Evolutionary conservation across 208 protist genomes (phyloP), one percentile per base, ranked within the genome.

Genomic region (Wallacemonas collosoma): DNA sequence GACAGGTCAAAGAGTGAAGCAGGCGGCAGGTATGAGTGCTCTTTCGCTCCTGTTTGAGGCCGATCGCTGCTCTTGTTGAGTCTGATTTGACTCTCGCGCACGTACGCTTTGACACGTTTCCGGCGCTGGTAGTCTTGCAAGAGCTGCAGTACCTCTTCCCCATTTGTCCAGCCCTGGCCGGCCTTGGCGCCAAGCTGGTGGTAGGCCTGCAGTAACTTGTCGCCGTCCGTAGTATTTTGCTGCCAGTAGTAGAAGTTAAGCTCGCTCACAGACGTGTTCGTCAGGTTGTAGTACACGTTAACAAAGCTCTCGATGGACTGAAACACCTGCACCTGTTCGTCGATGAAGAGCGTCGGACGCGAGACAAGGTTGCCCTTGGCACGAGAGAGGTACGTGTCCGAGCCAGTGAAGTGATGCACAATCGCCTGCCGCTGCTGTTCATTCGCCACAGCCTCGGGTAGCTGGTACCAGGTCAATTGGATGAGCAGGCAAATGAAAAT

Each of bases 291-390:
- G 73, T 86, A 87, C 54, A 81, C 75, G 51, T 17, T 63, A 8
- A 90, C 81, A 71, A 85, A 90, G 64, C 75, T 58, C 63, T 79
- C 68, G 35, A 90, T 74, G 6, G 72, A 72, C 6, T 73, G 41
- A 53, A 84, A 75, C n/a, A 90, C 65, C 60, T 79, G 71, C 17
- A 74, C 38, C 17, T 64, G 70, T 56, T 50, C 76, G 51, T 90
- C 78, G 58, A 87, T 62, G 65, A 73, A 85, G 55, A 69, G 44
- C 43, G 85, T 90, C n/a, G 85, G 85, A 8, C 57, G 71, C 1
- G 74, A 45, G n/a, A 86, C 77, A 54, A 90, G 74, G 68, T 90
- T 68, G n/a, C 81, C 85, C 17, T 87, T 80, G 26, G 75, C 79
- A 43, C 86, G 85, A 55, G 73, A 81, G 40, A 78, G 35, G 38